Percentiles rank a stretch among this genome's conserved stretches.
phyloP scores from a whole-genome alignment of 108 stramenopile genomes.

The Conticribra weissflogii region DNA sequence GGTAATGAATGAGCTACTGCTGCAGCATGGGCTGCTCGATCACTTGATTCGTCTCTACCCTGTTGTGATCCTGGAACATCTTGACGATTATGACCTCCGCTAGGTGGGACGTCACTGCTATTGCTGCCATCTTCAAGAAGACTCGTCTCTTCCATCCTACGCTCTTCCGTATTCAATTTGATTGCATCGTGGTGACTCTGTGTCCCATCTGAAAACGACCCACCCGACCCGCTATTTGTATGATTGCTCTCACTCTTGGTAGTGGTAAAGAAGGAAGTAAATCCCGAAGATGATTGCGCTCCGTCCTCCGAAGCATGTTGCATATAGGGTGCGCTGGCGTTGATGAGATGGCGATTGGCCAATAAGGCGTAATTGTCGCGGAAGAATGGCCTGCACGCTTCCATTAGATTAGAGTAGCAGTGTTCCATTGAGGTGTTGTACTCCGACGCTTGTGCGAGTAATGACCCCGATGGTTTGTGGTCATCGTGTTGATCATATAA shows the following conservation, averaged over 20 bases:
- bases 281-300: slow-evolving; percentile 48
- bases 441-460: too few relatives aligned
- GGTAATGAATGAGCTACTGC: not conserved
- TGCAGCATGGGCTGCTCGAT: too few relatives aligned
- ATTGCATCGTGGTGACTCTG: slow-evolving; percentile 2
- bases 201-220: slow-evolving; percentile 5
- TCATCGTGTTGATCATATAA: slow-evolving; percentile 11
- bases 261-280: slow-evolving; percentile 56
- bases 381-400: slow-evolving; percentile 45
- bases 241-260: slow-evolving; percentile 43
- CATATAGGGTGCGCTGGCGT: not conserved
- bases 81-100: too few relatives aligned
- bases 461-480: not conserved
- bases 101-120: slow-evolving; percentile 7
- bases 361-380: slow-evolving; percentile 18
- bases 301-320: slow-evolving; percentile 17
- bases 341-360: not conserved
- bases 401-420: slow-evolving; percentile 34
- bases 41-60: too few relatives aligned
- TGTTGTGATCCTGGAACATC: too few relatives aligned
- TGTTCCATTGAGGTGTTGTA: too few relatives aligned
- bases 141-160: not conserved
- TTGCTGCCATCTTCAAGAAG: not conserved
- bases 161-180: not conserved
- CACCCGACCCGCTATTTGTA: slow-evolving; percentile 20